Evolutionary conservation across 192 early-diverging fungal species (phyloP), one percentile per base, ranked within the genome.

Genomic region (Pecoramyces ruminantium): DNA sequence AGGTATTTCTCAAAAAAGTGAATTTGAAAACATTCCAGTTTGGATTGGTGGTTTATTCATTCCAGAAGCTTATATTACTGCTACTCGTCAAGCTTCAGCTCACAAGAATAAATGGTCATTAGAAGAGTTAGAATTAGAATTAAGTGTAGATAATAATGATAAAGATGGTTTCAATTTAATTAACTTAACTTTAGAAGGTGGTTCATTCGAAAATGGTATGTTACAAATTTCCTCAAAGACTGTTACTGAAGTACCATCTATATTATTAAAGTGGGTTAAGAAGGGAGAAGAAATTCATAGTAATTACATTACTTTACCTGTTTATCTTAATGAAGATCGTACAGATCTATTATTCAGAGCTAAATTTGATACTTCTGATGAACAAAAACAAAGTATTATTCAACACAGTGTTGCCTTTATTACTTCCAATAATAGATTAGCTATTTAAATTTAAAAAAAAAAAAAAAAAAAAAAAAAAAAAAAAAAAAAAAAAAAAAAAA

Each of bases 1-100:
- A 30, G 78, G 29, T 3, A 84, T 96, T 78, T 78, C 85, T 9
- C 81, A 84, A 40, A 42, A 51, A 29, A 40, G 15, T 5, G 15
- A 42, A 30, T 82, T 84, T 21, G 42, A 82, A 14, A 28, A 79
- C n/a, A 77, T 84, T 13, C 81, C 85, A 30, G 86, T 97, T n/a
- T 95, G 93, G 93, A 82, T 97, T 27, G 96, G 96, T 78, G 95
- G 94, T 0, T 85, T 97, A 27, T 91, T 97, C 84, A 91, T 90
- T 58, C 96, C 96, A 25, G 94, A 96, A 84, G 96, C 96, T 25
- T 97, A 92, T 84, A 87, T 96, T 27, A 97, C 95, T 0, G 96
- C 95, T 28, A 96, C 96, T 17, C 89, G 95, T 39, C 96, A 97
- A 85, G 87, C 89, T 12, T 92, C 89, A 4, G 94, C 96, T 25